Evolutionary conservation across 768 basidiomycete genomes (phyloP), one percentile per base, ranked within the genome.

Genomic region (Hygrocybe punicea): DNA sequence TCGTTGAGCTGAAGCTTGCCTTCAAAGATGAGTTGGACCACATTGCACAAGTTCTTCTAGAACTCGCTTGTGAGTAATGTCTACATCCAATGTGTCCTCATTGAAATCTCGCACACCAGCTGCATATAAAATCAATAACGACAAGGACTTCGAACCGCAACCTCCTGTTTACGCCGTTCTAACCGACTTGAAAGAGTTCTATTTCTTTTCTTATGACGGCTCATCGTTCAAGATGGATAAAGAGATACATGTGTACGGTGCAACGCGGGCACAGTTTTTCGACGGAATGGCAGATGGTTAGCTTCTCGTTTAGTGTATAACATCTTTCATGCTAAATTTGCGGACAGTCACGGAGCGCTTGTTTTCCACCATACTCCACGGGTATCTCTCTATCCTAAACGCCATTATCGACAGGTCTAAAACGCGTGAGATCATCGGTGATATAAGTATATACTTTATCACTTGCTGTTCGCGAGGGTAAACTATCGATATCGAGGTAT

Each of bases 1-100:
- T 53, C 39, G 36, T 39, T 16, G 51, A 53, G 51, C 37, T 53
- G 51, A 53, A 50, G 49, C 34, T 50, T 50, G 24, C 7, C 9
- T 34, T 25, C 49, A 29, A 53, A 42, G 23, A 34, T 21, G 33
- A 53, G 51, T 37, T n/a, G 51, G 51, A 53, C 17, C 19, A 53
- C 23, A 25, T 36, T 53, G 51, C 51, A 13, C 36, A 53, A 25
- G 51, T 53, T 24, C 9, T 53, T 33, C 23, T 53, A 13, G 19
- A 23, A 24, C 21, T 53, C n/a, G 37, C 51, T 40, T 36, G 51
- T 53, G 33, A 7, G 51, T 42, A 14, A 53, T 25, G 14, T 42
- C 39, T 36, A 37, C 39, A 14, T 21, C 25, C 9, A 24, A 25
- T 53, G 51, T 13, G 10, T 34, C 37, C 19, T 24, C 14, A 14